Conservation (phyloP, 306 rosid genomes). For the Prunus davidiana region DNA sequence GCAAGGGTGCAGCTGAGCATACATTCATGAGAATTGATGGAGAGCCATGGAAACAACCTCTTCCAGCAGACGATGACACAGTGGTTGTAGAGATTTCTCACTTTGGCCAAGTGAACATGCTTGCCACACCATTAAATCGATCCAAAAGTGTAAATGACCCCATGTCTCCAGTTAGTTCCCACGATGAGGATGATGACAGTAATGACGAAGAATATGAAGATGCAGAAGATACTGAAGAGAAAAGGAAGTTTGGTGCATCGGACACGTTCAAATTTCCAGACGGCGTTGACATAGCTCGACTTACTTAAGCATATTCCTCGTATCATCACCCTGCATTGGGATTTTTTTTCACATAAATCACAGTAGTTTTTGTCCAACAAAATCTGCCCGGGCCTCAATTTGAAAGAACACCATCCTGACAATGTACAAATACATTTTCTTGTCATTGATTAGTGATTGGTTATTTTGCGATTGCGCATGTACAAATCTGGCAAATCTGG, state of each 20-base stretch:
- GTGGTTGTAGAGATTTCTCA: conserved; percentile 79
- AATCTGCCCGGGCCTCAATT: not conserved
- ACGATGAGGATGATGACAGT: conserved; percentile 38
- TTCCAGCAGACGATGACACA: conserved; percentile 68
- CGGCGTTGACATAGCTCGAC: conserved; percentile 34
- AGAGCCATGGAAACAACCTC: conserved; percentile 98
- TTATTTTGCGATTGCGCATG: not conserved
- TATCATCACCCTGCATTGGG: not conserved
- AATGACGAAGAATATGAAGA: conserved; percentile 37
- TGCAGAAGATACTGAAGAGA: conserved; percentile 40
- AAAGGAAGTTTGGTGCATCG: conserved; percentile 79
- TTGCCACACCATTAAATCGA: conserved; percentile 61
- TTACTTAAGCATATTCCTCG: conserved; percentile 28
- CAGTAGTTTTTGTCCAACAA: not conserved
- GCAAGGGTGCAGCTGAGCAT: conserved; percentile 60
- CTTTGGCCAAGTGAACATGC: conserved; percentile 79
- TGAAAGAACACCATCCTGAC: not conserved
- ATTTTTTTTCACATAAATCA: not conserved
- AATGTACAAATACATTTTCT: not conserved
- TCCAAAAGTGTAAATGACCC: conserved; percentile 63
- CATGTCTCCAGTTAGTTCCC: conserved; percentile 26
- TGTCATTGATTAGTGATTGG: not conserved
- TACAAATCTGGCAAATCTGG: not conserved
- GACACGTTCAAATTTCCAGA: conserved; percentile 54
- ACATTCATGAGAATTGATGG: conserved; percentile 93